phyloP scores from a whole-genome alignment of 495 filamentous ascomycete species.

The Polyplosphaeria fusca region DNA sequence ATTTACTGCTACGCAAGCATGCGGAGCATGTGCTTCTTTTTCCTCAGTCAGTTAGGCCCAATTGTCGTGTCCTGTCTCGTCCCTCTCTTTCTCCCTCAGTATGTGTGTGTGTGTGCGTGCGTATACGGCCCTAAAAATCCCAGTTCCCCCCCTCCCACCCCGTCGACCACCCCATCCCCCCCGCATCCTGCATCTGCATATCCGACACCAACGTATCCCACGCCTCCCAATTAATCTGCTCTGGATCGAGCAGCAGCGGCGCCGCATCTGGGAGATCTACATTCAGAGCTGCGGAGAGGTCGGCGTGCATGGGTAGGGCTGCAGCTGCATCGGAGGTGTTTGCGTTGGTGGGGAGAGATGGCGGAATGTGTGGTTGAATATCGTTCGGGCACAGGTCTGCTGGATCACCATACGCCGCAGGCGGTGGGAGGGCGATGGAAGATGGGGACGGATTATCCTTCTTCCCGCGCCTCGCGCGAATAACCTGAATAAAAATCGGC shows the following conservation, averaged over 20 bases:
- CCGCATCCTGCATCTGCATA: constrained; percentile 13
- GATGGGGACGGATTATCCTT: not conserved
- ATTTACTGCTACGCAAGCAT: no score
- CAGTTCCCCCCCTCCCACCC: no score
- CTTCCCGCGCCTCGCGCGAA: constrained; percentile 6
- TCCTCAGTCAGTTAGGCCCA: no score
- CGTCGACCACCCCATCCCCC: no score
- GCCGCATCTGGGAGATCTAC: not conserved
- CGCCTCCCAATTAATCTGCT: constrained; percentile 25
- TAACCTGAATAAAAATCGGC: constrained; percentile 21
- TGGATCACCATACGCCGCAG: not conserved
- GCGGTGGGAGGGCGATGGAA: not conserved
- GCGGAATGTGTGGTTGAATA: not conserved
- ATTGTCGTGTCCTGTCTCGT: no score
- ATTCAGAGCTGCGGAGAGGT: constrained; percentile 12
- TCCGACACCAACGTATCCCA: constrained; percentile 27
- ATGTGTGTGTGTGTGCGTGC: no score
- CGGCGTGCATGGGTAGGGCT: constrained; percentile 5
- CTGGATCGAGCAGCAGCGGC: constrained; percentile 9
- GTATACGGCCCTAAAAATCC: no score
- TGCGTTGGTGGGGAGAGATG: not conserved
- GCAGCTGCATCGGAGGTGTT: constrained; percentile 3
- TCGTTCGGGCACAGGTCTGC: not conserved
- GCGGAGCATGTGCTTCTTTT: no score
- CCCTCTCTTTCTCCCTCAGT: no score